Conservation (phyloP, 768 basidiomycete species). For the Boletus rufocinnamomeus region DNA sequence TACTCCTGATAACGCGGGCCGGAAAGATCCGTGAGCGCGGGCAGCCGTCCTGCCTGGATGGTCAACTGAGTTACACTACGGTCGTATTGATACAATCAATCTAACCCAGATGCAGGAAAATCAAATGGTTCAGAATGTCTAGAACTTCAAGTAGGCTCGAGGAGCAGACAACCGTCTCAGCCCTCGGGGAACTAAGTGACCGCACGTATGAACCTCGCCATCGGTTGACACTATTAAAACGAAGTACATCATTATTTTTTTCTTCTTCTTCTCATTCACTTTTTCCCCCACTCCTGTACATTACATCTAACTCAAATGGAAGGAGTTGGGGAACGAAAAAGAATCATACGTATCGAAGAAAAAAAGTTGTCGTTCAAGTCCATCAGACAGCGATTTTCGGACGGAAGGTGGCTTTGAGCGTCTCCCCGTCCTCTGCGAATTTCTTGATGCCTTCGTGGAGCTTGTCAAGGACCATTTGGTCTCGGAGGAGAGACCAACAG, state of each 20-base stretch:
- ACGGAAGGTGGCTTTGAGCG: conserved; percentile 81
- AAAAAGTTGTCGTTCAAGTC: no score
- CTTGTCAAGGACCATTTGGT: conserved; percentile 98
- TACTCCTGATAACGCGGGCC: background rate
- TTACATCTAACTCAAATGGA: no score
- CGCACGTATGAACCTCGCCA: no score
- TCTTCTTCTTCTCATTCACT: no score
- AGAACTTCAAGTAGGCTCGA: background rate
- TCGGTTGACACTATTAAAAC: no score
- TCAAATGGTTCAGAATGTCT: background rate
- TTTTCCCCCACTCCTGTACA: no score
- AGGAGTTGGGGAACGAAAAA: no score
- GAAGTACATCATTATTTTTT: no score
- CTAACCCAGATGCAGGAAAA: background rate
- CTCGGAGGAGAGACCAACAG: conserved; percentile 91
- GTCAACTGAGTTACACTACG: no score
- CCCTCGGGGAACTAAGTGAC: no score
- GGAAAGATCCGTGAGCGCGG: conserved; percentile 2
- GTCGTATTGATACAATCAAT: background rate
- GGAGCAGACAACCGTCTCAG: background rate
- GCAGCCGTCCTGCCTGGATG: background rate
- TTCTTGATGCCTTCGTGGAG: conserved; percentile 98
- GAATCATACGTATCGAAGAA: no score
- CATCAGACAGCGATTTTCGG: conserved; percentile 50
- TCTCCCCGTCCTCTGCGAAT: conserved; percentile 93